phyloP scores from a whole-genome alignment of 306 rosid genomes.

The cucumber (Cucumis sativus) region Cucumber_9930_V3 NC_026656.2:18882501-18883000 shows the following conservation, averaged over 20 bases:
- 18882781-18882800: slow-evolving; percentile 22
- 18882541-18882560: background rate
- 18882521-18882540: background rate
- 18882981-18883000: background rate
- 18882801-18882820: slow-evolving; percentile 25
- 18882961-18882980: background rate
- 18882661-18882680: slow-evolving; percentile 40
- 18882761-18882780: slow-evolving; percentile 13
- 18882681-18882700: slow-evolving; percentile 28
- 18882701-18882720: background rate
- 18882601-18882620: slow-evolving; percentile 11
- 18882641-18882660: slow-evolving; percentile 13
- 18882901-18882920: slow-evolving; percentile 11
- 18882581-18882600: slow-evolving; percentile 12
- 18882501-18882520: background rate
- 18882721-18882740: background rate
- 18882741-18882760: slow-evolving; percentile 11
- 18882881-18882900: slow-evolving; percentile 9
- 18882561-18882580: background rate
- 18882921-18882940: slow-evolving; percentile 31
- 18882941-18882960: background rate
- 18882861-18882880: slow-evolving; percentile 28
- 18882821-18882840: slow-evolving; percentile 55
- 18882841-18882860: slow-evolving; percentile 15
- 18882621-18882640: slow-evolving; percentile 38